A percentile compares a stretch with the other conserved stretches of the same genome.
These are phyloP conservation scores for Curvularia lunata DNA, from an alignment of 2,329 filamentous ascomycete genomes.

Conservation along the genomic window DNA sequence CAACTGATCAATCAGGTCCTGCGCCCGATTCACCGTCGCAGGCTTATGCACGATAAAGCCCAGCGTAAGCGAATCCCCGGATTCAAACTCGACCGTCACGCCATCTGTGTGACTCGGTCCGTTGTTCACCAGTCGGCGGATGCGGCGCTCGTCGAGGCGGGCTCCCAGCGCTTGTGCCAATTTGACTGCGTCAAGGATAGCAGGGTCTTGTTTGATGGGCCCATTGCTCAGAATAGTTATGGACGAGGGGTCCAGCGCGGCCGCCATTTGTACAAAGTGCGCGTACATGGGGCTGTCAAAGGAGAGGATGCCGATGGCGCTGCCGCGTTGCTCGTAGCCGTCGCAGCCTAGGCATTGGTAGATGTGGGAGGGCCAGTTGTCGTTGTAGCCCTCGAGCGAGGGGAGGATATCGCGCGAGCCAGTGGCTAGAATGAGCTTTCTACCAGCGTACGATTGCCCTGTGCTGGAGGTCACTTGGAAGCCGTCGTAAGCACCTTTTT, in stretches of 20 bases:
- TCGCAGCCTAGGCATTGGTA: slow-evolving; percentile 68
- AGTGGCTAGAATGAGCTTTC: slow-evolving; percentile 62
- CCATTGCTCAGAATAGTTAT: slow-evolving; percentile 42
- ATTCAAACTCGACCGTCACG: slow-evolving; percentile 40
- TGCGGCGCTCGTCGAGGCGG: slow-evolving; percentile 34
- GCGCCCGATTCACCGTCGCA: slow-evolving; percentile 38
- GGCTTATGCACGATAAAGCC: slow-evolving; percentile 39
- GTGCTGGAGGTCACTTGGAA: slow-evolving; percentile 53
- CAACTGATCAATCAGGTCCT: slow-evolving; percentile 41
- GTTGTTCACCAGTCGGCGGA: slow-evolving; percentile 36
- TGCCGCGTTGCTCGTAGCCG: slow-evolving; percentile 63
- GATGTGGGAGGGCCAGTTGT: slow-evolving; percentile 57
- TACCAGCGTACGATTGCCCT: slow-evolving; percentile 55
- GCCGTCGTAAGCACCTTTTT: slow-evolving; percentile 30
- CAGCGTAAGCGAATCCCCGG: slow-evolving; percentile 31
- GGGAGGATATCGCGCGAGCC: slow-evolving; percentile 61
- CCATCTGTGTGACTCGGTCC: slow-evolving; percentile 33
- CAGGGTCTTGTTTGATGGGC: slow-evolving; percentile 9
- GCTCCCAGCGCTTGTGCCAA: slow-evolving; percentile 30
- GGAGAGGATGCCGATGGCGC: slow-evolving; percentile 36
- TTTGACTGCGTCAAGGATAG: slow-evolving; percentile 31
- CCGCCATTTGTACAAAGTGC: slow-evolving; percentile 37
- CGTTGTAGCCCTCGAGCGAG: slow-evolving; percentile 59
- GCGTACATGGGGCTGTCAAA: slow-evolving; percentile 29
- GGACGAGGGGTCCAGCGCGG: slow-evolving; percentile 27